These are phyloP conservation scores for Leccinum angustisporum DNA, from an alignment of 1,284 basidiomycete species.

Conservation along the genomic window DNA sequence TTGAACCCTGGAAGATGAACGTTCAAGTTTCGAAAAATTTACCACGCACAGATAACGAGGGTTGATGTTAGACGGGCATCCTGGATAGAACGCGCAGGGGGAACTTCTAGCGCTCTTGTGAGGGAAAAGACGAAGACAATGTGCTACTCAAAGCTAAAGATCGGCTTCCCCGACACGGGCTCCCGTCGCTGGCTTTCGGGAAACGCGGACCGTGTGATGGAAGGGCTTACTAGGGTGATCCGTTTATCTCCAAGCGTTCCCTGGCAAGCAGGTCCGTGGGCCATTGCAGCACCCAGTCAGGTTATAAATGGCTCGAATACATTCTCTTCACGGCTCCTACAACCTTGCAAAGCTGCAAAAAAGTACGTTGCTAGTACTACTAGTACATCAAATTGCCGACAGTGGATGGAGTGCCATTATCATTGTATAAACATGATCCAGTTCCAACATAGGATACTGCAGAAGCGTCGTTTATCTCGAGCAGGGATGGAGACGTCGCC, in stretches of 20 bases:
- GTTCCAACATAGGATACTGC: conserved; percentile 22
- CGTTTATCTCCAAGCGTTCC: background rate
- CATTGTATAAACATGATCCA: conserved; percentile 31
- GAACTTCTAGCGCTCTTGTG: background rate
- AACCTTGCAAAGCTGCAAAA: background rate
- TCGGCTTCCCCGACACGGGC: background rate
- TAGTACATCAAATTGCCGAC: conserved; percentile 27
- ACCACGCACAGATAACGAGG: background rate
- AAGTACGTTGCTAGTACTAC: background rate
- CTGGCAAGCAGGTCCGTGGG: background rate
- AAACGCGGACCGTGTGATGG: background rate
- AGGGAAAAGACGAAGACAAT: background rate
- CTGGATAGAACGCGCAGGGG: background rate
- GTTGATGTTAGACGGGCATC: no score
- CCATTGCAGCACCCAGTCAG: background rate
- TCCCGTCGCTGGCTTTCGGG: background rate
- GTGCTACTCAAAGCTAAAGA: background rate
- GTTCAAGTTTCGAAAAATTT: background rate
- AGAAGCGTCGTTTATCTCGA: conserved; percentile 13
- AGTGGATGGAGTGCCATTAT: conserved; percentile 24
- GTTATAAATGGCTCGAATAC: background rate
- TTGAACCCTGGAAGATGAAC: background rate
- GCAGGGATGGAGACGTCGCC: conserved; percentile 30
- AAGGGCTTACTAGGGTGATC: background rate
- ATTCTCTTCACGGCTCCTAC: background rate